phyloP scores from a whole-genome alignment of 371 early-diverging fungal species.

The Basidiobolus meristosporus region DNA sequence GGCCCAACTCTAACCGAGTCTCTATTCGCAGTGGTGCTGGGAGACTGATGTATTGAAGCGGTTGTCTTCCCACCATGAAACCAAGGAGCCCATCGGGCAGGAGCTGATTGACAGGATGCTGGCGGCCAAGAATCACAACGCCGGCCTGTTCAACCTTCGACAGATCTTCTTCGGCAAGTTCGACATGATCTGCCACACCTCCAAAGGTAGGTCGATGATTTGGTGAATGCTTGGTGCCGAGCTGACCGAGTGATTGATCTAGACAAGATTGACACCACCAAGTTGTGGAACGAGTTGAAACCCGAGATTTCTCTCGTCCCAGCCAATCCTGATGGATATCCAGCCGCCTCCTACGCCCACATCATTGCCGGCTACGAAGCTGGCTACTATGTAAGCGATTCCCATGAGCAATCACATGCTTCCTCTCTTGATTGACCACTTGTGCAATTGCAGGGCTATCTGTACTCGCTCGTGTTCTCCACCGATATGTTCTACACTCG shows the following conservation, averaged over 20 bases:
- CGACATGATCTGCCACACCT: conserved; percentile 52
- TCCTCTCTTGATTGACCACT: too few species aligned
- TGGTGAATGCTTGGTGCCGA: too few species aligned
- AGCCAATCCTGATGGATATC: conserved; percentile 5
- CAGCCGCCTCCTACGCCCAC: conserved; percentile 35
- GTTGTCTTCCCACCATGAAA: conserved; percentile 50
- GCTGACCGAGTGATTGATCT: too few species aligned
- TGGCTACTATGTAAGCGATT: conserved; percentile 14
- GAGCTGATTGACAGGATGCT: conserved; percentile 41
- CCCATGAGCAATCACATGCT: too few species aligned
- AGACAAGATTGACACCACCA: conserved; percentile 26
- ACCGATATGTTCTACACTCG: conserved; percentile 65
- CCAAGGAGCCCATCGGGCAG: conserved; percentile 49
- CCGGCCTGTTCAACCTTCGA: conserved; percentile 48
- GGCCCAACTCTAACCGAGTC: background rate
- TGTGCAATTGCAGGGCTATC: conserved; percentile 49
- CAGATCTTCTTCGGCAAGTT: conserved; percentile 60
- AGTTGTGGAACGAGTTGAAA: conserved; percentile 37
- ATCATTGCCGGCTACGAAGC: conserved; percentile 76
- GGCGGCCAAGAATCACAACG: conserved; percentile 37
- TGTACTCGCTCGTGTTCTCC: conserved; percentile 70
- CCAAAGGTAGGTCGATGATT: too few species aligned
- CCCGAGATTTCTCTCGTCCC: conserved; percentile 33
- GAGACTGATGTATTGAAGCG: conserved; percentile 42
- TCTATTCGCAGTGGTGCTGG: conserved; percentile 44